Conservation (phyloP, 2,329 filamentous ascomycete genomes). For the Mollisiaceae sp. region DNA sequence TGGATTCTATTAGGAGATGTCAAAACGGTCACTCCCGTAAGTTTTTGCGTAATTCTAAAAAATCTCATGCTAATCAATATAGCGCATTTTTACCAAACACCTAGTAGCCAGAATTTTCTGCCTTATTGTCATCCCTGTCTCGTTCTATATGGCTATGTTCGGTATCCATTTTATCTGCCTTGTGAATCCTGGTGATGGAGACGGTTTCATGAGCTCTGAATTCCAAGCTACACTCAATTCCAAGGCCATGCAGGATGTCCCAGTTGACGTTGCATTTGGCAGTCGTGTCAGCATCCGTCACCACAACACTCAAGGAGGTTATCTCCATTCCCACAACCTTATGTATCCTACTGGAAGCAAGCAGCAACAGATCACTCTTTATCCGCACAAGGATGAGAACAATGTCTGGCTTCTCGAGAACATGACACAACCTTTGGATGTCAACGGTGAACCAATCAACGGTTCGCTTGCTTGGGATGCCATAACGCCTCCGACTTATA, state of each 20-base stretch:
- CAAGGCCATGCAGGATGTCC: constrained; percentile 94
- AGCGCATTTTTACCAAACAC: constrained; percentile 90
- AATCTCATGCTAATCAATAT: constrained; percentile 36
- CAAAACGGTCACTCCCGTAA: constrained; percentile 79
- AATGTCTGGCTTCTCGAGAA: constrained; percentile 95
- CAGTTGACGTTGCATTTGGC: constrained; percentile 88
- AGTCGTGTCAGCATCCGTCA: constrained; percentile 87
- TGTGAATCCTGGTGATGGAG: constrained; percentile 92
- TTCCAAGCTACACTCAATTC: constrained; percentile 97
- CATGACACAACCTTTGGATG: constrained; percentile 85
- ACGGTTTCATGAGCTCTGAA: constrained; percentile 99
- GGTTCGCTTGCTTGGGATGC: constrained; percentile 86
- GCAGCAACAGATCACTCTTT: constrained; percentile 97
- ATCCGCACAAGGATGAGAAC: constrained; percentile 99
- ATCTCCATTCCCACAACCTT: constrained; percentile 93
- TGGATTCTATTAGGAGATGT: constrained; percentile 94
- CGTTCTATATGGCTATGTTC: constrained; percentile 97
- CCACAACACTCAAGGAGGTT: constrained; percentile 96
- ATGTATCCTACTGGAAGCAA: constrained; percentile 99
- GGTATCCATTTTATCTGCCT: constrained; percentile 94
- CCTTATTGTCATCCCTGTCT: constrained; percentile 83
- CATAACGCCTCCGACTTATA: constrained; percentile 65
- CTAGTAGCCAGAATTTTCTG: constrained; percentile 90
- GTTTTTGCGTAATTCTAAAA: constrained; percentile 36
- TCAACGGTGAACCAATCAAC: constrained; percentile 76